These are phyloP conservation scores for Colletotrichum musicola DNA, from an alignment of 2,329 filamentous ascomycete genomes.

Conservation along the genomic window DNA sequence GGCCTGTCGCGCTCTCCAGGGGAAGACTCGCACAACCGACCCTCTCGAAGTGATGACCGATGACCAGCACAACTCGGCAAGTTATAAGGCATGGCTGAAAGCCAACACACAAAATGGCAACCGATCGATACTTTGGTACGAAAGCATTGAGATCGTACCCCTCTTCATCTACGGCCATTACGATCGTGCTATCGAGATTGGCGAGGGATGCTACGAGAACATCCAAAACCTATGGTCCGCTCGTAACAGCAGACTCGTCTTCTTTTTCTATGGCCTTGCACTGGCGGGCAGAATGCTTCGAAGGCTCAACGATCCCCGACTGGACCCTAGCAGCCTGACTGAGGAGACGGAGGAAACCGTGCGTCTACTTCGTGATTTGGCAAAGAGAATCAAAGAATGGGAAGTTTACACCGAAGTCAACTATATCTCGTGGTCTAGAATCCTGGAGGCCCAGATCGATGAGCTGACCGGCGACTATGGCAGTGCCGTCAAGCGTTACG, in stretches of 20 bases:
- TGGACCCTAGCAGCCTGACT: conserved; percentile 56
- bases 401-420: conserved; percentile 75
- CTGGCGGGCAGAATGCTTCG: conserved; percentile 65
- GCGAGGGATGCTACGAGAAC: conserved; percentile 61
- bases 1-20: conserved; percentile 76
- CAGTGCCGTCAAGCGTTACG: conserved; percentile 73
- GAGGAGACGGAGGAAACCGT: conserved; percentile 62
- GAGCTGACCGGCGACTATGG: conserved; percentile 72
- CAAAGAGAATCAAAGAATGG: conserved; percentile 74
- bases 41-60: conserved; percentile 74
- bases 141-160: conserved; percentile 73
- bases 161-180: conserved; percentile 75
- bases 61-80: conserved; percentile 69
- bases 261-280: conserved; percentile 72
- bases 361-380: conserved; percentile 65
- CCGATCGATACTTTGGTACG: conserved; percentile 75
- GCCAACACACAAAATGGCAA: conserved; percentile 69
- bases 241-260: conserved; percentile 67
- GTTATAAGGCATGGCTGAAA: conserved; percentile 71
- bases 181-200: conserved; percentile 68
- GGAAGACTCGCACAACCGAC: conserved; percentile 72
- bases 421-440: conserved; percentile 76
- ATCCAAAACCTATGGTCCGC: conserved; percentile 69
- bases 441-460: conserved; percentile 76
- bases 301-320: conserved; percentile 61